These are phyloP conservation scores for Xylaria grammica DNA, from an alignment of 495 filamentous ascomycete species.

Conservation along the genomic window DNA sequence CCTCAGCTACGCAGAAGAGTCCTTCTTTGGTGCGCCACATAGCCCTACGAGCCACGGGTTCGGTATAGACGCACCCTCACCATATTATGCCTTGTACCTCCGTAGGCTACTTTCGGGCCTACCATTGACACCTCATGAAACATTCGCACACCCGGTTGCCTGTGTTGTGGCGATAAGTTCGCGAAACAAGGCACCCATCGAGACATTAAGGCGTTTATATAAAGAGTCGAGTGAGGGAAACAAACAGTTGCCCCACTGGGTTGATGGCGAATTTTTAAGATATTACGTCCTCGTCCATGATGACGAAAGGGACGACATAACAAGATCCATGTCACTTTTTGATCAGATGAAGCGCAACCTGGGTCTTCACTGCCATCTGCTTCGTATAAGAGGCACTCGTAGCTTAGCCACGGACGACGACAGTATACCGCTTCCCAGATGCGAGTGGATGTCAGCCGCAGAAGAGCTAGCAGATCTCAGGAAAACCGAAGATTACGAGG, in stretches of 20 bases:
- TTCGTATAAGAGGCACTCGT: conserved; percentile 80
- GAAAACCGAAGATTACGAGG: conserved; percentile 61
- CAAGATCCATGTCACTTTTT: conserved; percentile 83
- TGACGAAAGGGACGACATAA: conserved; percentile 90
- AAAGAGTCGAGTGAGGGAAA: conserved; percentile 72
- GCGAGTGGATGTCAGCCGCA: conserved; percentile 85
- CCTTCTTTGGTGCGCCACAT: conserved; percentile 45
- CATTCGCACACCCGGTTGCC: conserved; percentile 93
- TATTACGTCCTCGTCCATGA: conserved; percentile 99
- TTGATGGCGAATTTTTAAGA: conserved; percentile 84
- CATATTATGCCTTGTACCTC: conserved; percentile 81
- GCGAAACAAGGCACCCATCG: conserved; percentile 76
- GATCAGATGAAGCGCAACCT: conserved; percentile 99
- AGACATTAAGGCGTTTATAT: conserved; percentile 83
- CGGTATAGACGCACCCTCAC: conserved; percentile 52
- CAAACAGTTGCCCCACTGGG: conserved; percentile 74
- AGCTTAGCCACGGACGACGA: conserved; percentile 94
- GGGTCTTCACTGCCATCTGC: conserved; percentile 90
- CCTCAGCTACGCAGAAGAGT: conserved; percentile 57
- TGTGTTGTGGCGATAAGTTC: conserved; percentile 95
- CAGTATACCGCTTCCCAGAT: conserved; percentile 75
- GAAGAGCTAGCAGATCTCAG: conserved; percentile 81
- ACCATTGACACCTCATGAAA: conserved; percentile 81
- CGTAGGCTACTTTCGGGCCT: conserved; percentile 81
- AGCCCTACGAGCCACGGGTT: conserved; percentile 44